Base-by-base conservation (phyloP, 2,329 filamentous ascomycete genomes). In the Dactylonectria macrodidyma region DNA sequence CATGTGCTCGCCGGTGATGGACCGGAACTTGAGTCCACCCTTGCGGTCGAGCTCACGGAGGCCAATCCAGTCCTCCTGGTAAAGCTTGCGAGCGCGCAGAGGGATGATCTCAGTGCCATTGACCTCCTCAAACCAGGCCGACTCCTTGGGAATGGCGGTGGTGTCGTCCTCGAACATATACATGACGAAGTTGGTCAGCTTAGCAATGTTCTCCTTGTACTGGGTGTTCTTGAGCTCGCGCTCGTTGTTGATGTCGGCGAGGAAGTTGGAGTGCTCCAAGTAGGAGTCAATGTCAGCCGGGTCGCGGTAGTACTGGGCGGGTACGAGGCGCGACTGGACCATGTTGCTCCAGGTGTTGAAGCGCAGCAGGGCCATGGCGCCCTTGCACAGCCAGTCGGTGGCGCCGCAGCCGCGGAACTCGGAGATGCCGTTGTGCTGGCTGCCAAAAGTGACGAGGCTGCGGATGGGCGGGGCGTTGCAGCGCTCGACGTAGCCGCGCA, bases 171-270 rank as follows among this genome's bases (percentile, higher is more conserved):
- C 91, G 78, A 98, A 99, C 81, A 97, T 84, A 79, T 93, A 95
- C 92, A 98, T 93, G 70, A 93, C 94, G 71, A 98, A 92, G 74
- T 92, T 92, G 76, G 93, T 89, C 78, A 99, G 79, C 38, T 77
- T 81, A 8, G 86, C 87, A 55, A 99, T 73, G 77, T 95, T 93
- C 74, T 87, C 81, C 78, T 88, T 90, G 81, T 98, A 99, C 12
- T 83, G 86, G 41, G 81, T 76, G 76, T 95, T 97, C 88, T 97
- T 97, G 62, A 84, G 68, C 56, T 72, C 71, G 11, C 95, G 88
- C 87, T 99, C 96, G 80, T 98, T 98, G 82, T 99, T 99, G 82
- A 98, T 92, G 78, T 98, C 95, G 10, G 95, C 96, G 9, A 99
- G 85, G 81, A 97, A 98, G 79, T 95, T 95, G 75, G 93, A 96